Evolutionary conservation across 768 basidiomycete genomes (phyloP), one percentile per base, ranked within the genome.

Genomic region (Phaeotremella skinneri): DNA sequence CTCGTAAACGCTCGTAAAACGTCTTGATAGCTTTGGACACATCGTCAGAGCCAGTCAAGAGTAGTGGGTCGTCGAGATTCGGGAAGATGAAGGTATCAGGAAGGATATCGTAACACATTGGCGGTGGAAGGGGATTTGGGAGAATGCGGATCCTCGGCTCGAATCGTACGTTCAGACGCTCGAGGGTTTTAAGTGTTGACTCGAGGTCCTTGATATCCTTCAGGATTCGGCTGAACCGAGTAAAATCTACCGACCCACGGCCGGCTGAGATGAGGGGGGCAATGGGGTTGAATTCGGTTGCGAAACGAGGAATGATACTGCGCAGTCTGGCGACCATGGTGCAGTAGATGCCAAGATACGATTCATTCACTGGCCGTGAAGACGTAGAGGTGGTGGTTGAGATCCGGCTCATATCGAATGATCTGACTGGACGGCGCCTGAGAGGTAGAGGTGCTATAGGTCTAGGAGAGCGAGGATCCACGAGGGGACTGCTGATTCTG

Each of bases 71-170:
- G 20, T 45, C 21, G 9, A 45, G 11, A 23, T 45, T 45, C 21
- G 43, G 43, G 43, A 45, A 45, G 7, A 45, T 45, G 43, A 45
- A 45, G 7, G 43, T 45, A 21, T 45, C 43, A 7, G 43, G 43
- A 6, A 45, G 7, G 43, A 45, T 6, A 45, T 45, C 43, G 43
- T 45, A 45, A 21, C 43, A 45, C 21, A 45, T 45, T 11, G 43
- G 43, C 7, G 43, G 43, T 9, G 43, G 43, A 6, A 45, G 20
- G 13, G 43, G 43, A 21, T 45, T 45, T 6, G 43, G 43, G 9
- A 45, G 20, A 6, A 14, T 11, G 11, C 21, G 11, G 7, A 13
- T 21, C 23, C 13, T 45, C 21, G 43, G 43, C 23, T 45, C 21
- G 43, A 45, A 45, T 13, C 7, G 7, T 13, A 21, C 11, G 13